Base-by-base conservation (phyloP, 2,329 filamentous ascomycete genomes). In the Blastomyces gilchristii region DNA sequence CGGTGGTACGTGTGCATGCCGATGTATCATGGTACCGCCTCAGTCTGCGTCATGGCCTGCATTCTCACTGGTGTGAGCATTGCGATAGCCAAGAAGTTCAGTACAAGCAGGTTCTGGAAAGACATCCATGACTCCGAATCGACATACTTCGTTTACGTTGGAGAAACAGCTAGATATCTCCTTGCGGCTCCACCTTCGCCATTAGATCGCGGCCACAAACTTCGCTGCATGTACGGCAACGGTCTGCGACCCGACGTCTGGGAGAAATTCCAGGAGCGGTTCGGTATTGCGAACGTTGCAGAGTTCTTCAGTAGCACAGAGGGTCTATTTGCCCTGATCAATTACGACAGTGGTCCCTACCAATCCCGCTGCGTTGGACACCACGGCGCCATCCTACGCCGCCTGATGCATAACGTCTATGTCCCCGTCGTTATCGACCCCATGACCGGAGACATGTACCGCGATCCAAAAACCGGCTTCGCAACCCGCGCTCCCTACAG, bases 301-400 rank as follows among this genome's bases (percentile, higher is more conserved):
- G 89, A 92, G 73, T 91, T 92, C 75, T 92, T 90, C 79, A 89
- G 87, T 72, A 88, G 86, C 63, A 89, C 87, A 0, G 89, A 92
- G 73, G 87, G 88, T 39, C 80, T 90, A 59, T 82, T 91, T 68
- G 73, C 74, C 0, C 76, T 91, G 11, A 73, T 85, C 62, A 89
- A 88, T 69, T 73, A 80, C 28, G 83, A 82, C 62, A 77, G 80
- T 61, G 83, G 87, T 1, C 84, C 86, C 31, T 91, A 85, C 71
- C 79, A 82, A 3, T 80, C 83, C 7, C 81, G 83, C 4, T 80
- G 82, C 37, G 87, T 92, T 2, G 89, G 88, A 0, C 87, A 91
- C 68, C 87, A 91, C 68, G 89, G 89, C 2, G 73, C 82, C 2
- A 71, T 91, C 50, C 72, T 82, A 41, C 82, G 88, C 1, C 73